These are phyloP conservation scores for Plasmopara halstedii DNA, from an alignment of 352 stramenopile genomes.

Conservation along the genomic window DNA sequence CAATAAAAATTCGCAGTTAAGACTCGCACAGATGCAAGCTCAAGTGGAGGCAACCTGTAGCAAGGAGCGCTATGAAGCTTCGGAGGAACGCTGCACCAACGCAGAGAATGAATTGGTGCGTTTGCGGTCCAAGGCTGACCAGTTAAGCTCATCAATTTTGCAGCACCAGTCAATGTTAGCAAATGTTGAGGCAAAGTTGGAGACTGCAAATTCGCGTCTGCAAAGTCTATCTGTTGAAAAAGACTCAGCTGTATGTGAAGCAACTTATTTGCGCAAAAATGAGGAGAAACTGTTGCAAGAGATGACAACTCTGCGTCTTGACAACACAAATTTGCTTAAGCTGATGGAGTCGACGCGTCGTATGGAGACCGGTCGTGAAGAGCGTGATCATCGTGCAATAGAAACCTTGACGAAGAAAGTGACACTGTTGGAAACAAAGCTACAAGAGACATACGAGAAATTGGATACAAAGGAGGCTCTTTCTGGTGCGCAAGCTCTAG, in stretches of 20 bases:
- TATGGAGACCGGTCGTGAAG: conserved; percentile 54
- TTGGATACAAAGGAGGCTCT: conserved; percentile 49
- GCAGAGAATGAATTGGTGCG: conserved; percentile 56
- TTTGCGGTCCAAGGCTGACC: conserved; percentile 49
- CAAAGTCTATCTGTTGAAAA: conserved; percentile 45
- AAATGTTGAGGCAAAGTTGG: conserved; percentile 51
- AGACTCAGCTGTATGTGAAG: conserved; percentile 34
- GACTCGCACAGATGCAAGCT: conserved; percentile 59
- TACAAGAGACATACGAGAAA: conserved; percentile 60
- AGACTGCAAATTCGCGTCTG: conserved; percentile 30
- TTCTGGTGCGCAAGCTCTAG: conserved; percentile 32
- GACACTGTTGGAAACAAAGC: conserved; percentile 34
- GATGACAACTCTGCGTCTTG: conserved; percentile 43
- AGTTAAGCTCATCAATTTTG: conserved; percentile 52
- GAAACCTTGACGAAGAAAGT: conserved; percentile 44
- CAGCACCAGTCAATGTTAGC: conserved; percentile 54
- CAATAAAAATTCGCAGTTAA: conserved; percentile 35
- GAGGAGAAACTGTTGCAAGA: conserved; percentile 57
- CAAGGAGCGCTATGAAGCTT: conserved; percentile 54
- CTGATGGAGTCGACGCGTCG: conserved; percentile 69
- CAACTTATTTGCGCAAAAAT: conserved; percentile 47
- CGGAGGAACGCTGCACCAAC: conserved; percentile 43
- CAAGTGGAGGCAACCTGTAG: conserved; percentile 58
- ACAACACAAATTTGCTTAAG: conserved; percentile 77
- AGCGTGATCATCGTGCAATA: conserved; percentile 43